These are phyloP conservation scores for Collybia mongolica DNA, from an alignment of 768 basidiomycete species.

Conservation along the genomic window DNA sequence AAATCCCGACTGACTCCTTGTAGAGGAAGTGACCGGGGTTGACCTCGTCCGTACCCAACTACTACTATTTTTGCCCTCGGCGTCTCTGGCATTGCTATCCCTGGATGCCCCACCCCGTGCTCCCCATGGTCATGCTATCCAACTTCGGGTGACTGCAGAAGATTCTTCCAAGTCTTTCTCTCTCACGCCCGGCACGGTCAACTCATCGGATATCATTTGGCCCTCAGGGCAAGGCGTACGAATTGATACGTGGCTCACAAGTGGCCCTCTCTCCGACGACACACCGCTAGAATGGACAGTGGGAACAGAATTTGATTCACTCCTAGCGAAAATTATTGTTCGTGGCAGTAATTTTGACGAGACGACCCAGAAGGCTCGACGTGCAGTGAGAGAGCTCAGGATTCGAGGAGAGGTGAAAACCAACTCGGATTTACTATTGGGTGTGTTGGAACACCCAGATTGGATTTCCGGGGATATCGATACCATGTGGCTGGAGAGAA, in stretches of 20 bases:
- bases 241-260: conserved; percentile 80
- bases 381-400: conserved; percentile 80
- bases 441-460: conserved; percentile 27
- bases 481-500: conserved; percentile 36
- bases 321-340: conserved; percentile 84
- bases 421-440: conserved; percentile 29
- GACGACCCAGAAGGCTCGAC: conserved; percentile 77
- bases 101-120: conserved; percentile 66
- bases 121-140: conserved; percentile 77
- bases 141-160: conserved; percentile 90
- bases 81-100: conserved; percentile 69
- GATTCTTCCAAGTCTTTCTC: conserved; percentile 74
- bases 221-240: conserved; percentile 88
- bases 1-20: neutral
- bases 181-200: conserved; percentile 83
- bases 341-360: conserved; percentile 82
- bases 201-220: conserved; percentile 62
- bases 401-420: conserved; percentile 54
- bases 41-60: conserved; percentile 90
- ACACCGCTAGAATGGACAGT: conserved; percentile 18
- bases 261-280: conserved; percentile 57
- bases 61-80: conserved; percentile 72
- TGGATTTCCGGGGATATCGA: conserved; percentile 30
- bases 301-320: conserved; percentile 83
- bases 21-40: conserved; percentile 87